Base-by-base conservation (phyloP, 805 yeast species). In the Lipomyces mesembrius region DNA sequence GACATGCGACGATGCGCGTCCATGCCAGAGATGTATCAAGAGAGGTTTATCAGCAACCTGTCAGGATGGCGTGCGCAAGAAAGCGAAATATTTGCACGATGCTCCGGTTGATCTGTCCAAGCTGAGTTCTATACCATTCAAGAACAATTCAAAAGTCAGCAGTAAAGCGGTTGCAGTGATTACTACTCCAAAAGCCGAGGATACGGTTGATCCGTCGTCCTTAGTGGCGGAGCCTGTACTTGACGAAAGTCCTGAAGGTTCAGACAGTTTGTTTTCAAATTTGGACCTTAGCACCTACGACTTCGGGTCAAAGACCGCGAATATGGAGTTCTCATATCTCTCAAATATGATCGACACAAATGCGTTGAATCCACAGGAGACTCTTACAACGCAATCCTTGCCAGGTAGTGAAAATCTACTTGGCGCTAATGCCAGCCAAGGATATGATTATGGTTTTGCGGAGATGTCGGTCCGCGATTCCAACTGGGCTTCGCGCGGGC, bases 1-100 rank as follows among this genome's bases (percentile, higher is more conserved):
- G 82, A 91, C 98, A 0, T 94, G 99, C 77, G 97, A 93, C 73
- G 85, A 87, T 32, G 76, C 80, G 75, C 85, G 97, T 51, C 97
- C 97, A 0, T 94, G 99, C 74, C 83, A 83, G 63, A 78, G 97
- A 60, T 94, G 99, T 77, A 76, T 89, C 2, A 82, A 81, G 35
- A 82, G 92, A 74, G 94, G 93, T 0, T 78, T 92, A 17, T 84
- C 83, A 1, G 84, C 80, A 17, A 82, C 90, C 0, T 94, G 98
- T 79, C 85, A 85, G 39, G 98, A 95, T 79, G 97, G 97, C 4
- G 95, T 95, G 2, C 80, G 98, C 58, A 83, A 86, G 69, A 90
- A 90, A 79, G 81, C 81, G n/a, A 94, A 94, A 77, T 93, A 93
- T 71, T 77, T 93, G 62, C 81, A 85, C 37, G 95, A 88, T 66